Base-by-base conservation (phyloP, 306 rosid genomes). In the Glycine latifolia region DNA sequence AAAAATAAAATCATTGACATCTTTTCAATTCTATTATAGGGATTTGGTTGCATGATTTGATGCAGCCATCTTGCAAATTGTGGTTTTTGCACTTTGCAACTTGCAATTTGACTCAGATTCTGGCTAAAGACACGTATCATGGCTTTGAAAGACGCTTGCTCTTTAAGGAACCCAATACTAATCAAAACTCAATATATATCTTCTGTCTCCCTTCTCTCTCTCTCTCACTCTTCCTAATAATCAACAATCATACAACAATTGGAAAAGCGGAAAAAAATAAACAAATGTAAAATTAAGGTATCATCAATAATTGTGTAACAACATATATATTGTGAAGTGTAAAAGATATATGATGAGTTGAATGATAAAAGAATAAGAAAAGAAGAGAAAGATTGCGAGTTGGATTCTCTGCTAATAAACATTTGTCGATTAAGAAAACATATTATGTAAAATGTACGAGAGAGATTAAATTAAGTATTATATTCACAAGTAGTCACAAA, bases 61-160 rank as follows among this genome's bases (percentile, higher is more conserved):
- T 82, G 67, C 85, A 86, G 79, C 84, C 67, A 49, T 66, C 33
- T 66, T 87, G 62, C 89, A 81, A 86, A 33, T 84, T 79, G 87
- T 58, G n/a, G 41, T 3, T 17, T 26, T 33, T 63, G 69, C 69
- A 66, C 71, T 66, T 73, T 50, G 74, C 80, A 77, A 74, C 82
- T 84, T 81, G 78, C 81, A 49, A 71, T 85, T 26, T 50, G 78
- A 79, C 86, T 71, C 41, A 31, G 73, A 26, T 26, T 26, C 31
- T 26, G 31, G 2, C 31, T 26, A 26, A 26, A 26, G 31, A 26
- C 31, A 26, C 31, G 31, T 2, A 26, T 26, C 31, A 0, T 75
- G 83, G 88, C 60, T 44, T 80, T 73, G 68, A 89, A 78, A 73
- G 84, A 87, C 73, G 63, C 85, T 80, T 72, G 85, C 65, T 49